Conservation (phyloP, 345 rosid genomes). For the Eutrema yunnanense region DNA sequence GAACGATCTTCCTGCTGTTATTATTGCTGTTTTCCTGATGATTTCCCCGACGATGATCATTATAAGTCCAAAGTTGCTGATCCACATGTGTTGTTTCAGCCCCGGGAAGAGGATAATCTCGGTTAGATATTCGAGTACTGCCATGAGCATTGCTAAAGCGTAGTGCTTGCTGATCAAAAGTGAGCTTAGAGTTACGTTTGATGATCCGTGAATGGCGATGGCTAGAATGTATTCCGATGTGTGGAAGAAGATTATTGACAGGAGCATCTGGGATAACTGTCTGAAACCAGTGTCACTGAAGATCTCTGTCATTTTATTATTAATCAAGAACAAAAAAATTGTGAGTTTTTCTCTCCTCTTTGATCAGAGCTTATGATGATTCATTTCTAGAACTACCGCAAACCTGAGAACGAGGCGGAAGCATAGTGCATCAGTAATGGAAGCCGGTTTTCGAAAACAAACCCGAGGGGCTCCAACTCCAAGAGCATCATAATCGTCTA, state of each 20-base stretch:
- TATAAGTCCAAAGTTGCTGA: slow-evolving; percentile 51
- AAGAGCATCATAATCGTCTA: slow-evolving; percentile 11
- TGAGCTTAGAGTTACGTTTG: slow-evolving; percentile 41
- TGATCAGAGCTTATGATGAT: neutral
- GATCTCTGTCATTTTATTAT: slow-evolving; percentile 39
- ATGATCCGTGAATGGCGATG: slow-evolving; percentile 39
- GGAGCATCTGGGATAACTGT: slow-evolving; percentile 45
- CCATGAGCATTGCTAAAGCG: slow-evolving; percentile 43
- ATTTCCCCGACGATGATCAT: slow-evolving; percentile 45
- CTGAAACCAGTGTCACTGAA: slow-evolving; percentile 35
- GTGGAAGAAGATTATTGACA: slow-evolving; percentile 54
- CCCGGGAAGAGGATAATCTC: slow-evolving; percentile 44
- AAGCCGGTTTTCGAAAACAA: neutral
- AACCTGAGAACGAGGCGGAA: slow-evolving; percentile 33
- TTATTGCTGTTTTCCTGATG: slow-evolving; percentile 45
- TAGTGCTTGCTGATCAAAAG: slow-evolving; percentile 54
- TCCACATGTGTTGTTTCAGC: slow-evolving; percentile 47
- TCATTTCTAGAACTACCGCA: neutral
- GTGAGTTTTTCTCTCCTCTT: neutral
- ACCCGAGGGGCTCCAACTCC: neutral
- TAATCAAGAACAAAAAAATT: neutral
- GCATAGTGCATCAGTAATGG: slow-evolving; percentile 7
- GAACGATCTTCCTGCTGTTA: slow-evolving; percentile 60
- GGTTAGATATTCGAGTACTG: slow-evolving; percentile 42
- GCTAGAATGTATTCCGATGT: slow-evolving; percentile 52